Evolutionary conservation across 192 early-diverging fungal species (phyloP).

Genomic region (Polychytrium aggregatum): DNA sequence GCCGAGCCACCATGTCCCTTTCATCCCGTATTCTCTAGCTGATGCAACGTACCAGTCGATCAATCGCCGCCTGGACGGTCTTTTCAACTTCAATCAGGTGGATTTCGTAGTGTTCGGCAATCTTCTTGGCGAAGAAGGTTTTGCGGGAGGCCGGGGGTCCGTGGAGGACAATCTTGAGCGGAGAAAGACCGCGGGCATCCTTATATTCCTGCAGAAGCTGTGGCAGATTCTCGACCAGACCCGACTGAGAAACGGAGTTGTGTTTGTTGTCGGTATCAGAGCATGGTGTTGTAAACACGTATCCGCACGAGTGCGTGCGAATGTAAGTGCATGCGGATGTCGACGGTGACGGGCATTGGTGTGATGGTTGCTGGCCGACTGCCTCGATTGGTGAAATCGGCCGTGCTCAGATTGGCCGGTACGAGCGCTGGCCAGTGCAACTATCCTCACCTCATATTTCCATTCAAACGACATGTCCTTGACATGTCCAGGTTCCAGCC

Average conservation of each 20-base stretch:
- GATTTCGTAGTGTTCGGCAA: conserved; percentile 42
- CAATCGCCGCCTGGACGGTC: conserved; percentile 36
- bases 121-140: conserved; percentile 26
- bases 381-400: too few species aligned
- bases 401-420: too few species aligned
- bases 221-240: conserved; percentile 42
- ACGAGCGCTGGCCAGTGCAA: background rate
- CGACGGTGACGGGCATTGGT: too few species aligned
- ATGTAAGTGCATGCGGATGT: too few species aligned
- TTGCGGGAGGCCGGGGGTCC: conserved; percentile 50
- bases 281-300: too few species aligned
- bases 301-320: too few species aligned
- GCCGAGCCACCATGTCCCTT: too few species aligned
- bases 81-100: conserved; percentile 35
- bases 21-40: too few species aligned
- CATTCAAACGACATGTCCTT: conserved; percentile 49
- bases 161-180: conserved; percentile 41
- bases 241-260: too few species aligned
- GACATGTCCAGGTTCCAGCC: conserved; percentile 42
- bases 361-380: too few species aligned
- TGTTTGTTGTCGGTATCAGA: too few species aligned
- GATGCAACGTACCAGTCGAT: conserved; percentile 26
- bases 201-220: conserved; percentile 46
- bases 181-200: conserved; percentile 40
- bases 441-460: conserved; percentile 39